Base-by-base conservation (phyloP, 495 filamentous ascomycete species). In the Daldinia decipiens region DNA sequence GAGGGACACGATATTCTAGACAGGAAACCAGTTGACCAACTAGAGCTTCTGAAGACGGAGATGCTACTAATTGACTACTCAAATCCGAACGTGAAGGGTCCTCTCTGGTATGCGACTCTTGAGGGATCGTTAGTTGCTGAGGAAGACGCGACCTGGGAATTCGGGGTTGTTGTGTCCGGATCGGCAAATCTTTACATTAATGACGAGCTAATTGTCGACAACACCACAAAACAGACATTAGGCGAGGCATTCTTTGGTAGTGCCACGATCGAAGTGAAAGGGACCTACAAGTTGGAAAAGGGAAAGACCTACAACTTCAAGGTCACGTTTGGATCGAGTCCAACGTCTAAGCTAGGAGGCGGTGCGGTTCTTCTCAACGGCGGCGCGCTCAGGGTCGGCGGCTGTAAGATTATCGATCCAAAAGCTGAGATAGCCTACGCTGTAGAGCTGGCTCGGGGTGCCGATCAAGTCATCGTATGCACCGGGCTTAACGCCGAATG, bases 401-500 rank as follows among this genome's bases (percentile, higher is more conserved):
- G 85, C 32, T 83, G 82, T 63, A 85, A 86, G 67, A 84, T 87
- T 31, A 81, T 89, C 61, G 81, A 85, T 67, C 79, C 86, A 50
- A 81, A 88, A 55, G 86, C 87, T 31, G 84, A 87, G 43, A 85
- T 93, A 40, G 75, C 82, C 13, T 81, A 88, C 39, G 92, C 92
- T 0, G 87, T 88, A 29, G 78, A 82, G 7, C 78, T 90, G 12
- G 92, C 92, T 5, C 81, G 81, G 59, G 80, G 84, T 29, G 86
- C 86, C 1, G 91, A 92, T 31, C 86, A 91, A 60, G 91, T 91
- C 15, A 85, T 93, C 59, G 75, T 92, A 21, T 89, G 90, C 68
- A 88, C 87, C 11, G 91, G 91, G 9, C 83, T 92, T 50, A 92
- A 90, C 61, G 83, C 78, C 43, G 90, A 92, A 66, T 92, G 88